Conservation (phyloP, 306 rosid species). For the Biancaea sappan region DNA sequence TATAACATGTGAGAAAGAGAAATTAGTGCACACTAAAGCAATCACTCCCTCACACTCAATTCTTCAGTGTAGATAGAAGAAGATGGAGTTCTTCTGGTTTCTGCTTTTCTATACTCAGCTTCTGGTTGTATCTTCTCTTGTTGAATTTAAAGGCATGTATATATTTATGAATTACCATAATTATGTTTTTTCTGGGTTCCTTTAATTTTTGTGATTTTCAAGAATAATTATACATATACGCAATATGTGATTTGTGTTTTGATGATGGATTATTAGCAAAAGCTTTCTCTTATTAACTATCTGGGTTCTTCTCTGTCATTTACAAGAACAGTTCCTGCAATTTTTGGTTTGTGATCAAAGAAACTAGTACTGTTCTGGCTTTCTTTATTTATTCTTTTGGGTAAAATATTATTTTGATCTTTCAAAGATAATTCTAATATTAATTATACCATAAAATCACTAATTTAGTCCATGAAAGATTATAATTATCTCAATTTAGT, state of each 20-base stretch:
- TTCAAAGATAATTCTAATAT: no score
- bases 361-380: neutral
- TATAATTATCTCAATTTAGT: no score
- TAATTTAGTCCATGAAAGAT: no score
- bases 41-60: neutral
- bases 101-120: slow-evolving; percentile 48
- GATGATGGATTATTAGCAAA: slow-evolving; percentile 6
- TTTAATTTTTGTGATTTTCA: no score
- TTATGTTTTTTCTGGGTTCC: neutral
- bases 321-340: neutral
- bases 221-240: no score
- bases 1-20: slow-evolving; percentile 24
- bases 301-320: neutral
- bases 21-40: neutral
- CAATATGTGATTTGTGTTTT: neutral
- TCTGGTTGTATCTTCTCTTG: slow-evolving; percentile 41
- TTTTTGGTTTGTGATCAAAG: neutral
- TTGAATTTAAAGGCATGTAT: slow-evolving; percentile 49
- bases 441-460: no score
- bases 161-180: neutral
- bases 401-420: neutral
- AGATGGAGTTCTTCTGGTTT: slow-evolving; percentile 50
- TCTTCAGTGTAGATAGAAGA: slow-evolving; percentile 23
- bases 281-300: slow-evolving; percentile 6
- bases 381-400: neutral